phyloP scores from a whole-genome alignment of 257 asterid species.

The Nicotiana noctiflora region DNA sequence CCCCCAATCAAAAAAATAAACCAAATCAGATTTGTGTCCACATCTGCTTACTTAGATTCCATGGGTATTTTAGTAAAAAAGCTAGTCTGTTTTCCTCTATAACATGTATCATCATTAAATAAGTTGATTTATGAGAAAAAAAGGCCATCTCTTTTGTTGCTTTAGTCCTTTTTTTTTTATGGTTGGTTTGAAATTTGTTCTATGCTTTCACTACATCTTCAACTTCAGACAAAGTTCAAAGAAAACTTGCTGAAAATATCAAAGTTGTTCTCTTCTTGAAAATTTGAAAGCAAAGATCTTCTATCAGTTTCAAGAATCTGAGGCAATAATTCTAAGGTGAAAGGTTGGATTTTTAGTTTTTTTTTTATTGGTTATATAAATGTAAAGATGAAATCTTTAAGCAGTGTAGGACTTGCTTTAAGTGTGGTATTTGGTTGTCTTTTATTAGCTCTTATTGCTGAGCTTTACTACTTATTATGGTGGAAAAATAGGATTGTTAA shows the following conservation, averaged over 20 bases:
- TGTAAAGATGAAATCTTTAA: constrained; percentile 48
- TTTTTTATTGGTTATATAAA: not conserved
- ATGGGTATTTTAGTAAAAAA: constrained; percentile 1
- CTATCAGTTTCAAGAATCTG: too few species aligned
- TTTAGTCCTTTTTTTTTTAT: constrained; percentile 4
- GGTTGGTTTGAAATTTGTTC: not conserved
- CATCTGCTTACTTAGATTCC: not conserved
- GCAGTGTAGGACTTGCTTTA: constrained; percentile 51
- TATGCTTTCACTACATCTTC: not conserved
- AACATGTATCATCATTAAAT: constrained; percentile 14
- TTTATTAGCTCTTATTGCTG: constrained; percentile 48
- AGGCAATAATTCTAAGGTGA: not conserved
- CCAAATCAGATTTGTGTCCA: not conserved
- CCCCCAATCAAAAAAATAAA: too few species aligned
- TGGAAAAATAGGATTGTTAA: constrained; percentile 42
- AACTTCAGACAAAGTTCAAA: not conserved
- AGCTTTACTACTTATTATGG: constrained; percentile 63
- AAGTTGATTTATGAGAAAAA: constrained; percentile 10
- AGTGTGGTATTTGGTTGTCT: constrained; percentile 63
- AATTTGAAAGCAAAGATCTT: constrained; percentile 4
- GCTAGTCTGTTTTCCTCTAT: constrained; percentile 1
- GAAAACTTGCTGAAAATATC: not conserved
- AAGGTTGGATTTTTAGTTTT: not conserved
- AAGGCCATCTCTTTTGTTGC: not conserved
- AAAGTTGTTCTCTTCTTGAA: not conserved